These are phyloP conservation scores for Cyclotella choctawhatcheeana DNA, from an alignment of 108 stramenopile species.

Conservation along the genomic window DNA sequence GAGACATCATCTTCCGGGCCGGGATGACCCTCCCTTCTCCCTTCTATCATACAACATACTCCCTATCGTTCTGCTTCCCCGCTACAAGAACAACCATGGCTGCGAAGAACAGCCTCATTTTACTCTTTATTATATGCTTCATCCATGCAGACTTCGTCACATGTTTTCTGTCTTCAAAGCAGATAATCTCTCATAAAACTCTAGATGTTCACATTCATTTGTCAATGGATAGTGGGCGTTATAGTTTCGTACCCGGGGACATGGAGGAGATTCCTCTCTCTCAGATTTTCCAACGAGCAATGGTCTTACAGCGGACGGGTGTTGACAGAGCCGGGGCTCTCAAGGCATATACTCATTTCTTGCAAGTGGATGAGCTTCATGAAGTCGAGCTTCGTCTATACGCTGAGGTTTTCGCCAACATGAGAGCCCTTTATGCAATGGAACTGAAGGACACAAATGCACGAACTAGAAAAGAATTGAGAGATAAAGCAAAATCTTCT, in stretches of 20 bases:
- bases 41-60: neutral
- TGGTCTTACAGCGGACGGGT: slow-evolving; percentile 38
- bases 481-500: slow-evolving; percentile 28
- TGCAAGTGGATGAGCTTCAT: slow-evolving; percentile 27
- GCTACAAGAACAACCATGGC: too few species aligned
- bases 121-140: too few species aligned
- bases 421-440: slow-evolving; percentile 49
- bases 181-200: neutral
- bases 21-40: neutral
- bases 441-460: slow-evolving; percentile 17
- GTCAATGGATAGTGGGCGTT: neutral
- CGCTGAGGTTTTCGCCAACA: slow-evolving; percentile 46
- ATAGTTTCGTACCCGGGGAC: slow-evolving; percentile 5
- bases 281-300: slow-evolving; percentile 42
- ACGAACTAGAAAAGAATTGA: slow-evolving; percentile 5
- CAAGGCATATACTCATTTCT: slow-evolving; percentile 29
- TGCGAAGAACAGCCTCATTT: too few species aligned
- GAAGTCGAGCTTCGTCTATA: slow-evolving; percentile 44
- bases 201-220: too few species aligned
- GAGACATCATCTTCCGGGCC: neutral
- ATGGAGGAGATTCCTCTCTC: slow-evolving; percentile 27
- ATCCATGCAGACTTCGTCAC: too few species aligned
- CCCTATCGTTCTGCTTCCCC: too few species aligned
- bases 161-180: neutral
- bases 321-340: slow-evolving; percentile 29